These are phyloP conservation scores for Albifimbria verrucaria DNA, from an alignment of 2,329 filamentous ascomycete species.

Conservation along the genomic window DNA sequence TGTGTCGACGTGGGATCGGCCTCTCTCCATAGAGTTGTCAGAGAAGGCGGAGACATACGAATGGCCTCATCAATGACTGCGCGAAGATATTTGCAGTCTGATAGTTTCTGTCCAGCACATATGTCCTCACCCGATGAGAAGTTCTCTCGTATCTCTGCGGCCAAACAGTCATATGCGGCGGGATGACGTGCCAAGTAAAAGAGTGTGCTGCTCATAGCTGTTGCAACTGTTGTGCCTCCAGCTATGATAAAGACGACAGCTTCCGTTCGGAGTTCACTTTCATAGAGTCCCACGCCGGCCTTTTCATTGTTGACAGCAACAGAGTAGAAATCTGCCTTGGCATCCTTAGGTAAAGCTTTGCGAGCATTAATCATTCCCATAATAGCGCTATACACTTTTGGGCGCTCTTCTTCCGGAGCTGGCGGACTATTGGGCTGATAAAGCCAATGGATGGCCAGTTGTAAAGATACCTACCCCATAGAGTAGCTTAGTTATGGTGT, in stretches of 20 bases:
- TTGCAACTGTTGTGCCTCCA: not conserved
- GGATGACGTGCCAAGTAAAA: constrained; percentile 3
- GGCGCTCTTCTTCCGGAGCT: not conserved
- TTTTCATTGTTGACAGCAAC: not conserved
- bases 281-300: not conserved
- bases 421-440: not conserved
- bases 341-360: not conserved
- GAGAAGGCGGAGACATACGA: not conserved
- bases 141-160: not conserved
- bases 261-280: constrained; percentile 1
- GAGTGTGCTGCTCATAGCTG: not conserved
- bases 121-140: constrained; percentile 7
- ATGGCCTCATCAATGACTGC: constrained; percentile 1
- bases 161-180: not conserved
- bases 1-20: not conserved
- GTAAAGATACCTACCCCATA: not conserved
- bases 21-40: not conserved
- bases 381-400: not conserved
- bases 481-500: not conserved
- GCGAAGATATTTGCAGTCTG: constrained; percentile 1
- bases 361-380: constrained; percentile 1
- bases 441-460: not conserved
- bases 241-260: constrained; percentile 5
- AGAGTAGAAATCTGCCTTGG: constrained; percentile 2
- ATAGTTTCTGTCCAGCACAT: not conserved